Conservation (phyloP, 2,329 filamentous ascomycete genomes). For the Akanthomyces lecanii region DNA sequence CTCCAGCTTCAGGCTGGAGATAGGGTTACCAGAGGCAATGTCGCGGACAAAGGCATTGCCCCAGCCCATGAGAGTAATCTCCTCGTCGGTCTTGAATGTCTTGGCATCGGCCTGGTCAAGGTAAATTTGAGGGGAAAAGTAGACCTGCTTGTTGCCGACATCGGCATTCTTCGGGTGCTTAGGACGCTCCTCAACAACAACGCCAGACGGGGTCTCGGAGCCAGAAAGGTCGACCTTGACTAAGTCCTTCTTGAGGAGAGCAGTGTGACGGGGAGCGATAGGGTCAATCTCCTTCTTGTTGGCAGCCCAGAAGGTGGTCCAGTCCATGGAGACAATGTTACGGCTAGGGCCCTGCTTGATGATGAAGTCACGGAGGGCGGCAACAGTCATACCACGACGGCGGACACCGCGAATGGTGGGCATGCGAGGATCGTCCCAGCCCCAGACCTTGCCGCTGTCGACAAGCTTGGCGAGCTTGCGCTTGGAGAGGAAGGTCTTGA, state of each 20-base stretch:
- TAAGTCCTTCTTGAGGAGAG: conserved; percentile 64
- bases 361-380: conserved; percentile 78
- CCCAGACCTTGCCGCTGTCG: conserved; percentile 69
- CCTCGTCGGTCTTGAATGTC: conserved; percentile 76
- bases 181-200: conserved; percentile 69
- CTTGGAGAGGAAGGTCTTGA: conserved; percentile 78
- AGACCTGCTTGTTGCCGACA: conserved; percentile 80
- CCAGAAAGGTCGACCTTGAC: conserved; percentile 69
- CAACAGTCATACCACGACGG: conserved; percentile 72
- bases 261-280: conserved; percentile 68
- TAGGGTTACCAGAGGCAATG: conserved; percentile 46
- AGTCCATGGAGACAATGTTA: conserved; percentile 81
- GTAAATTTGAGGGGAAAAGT: conserved; percentile 69
- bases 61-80: conserved; percentile 96
- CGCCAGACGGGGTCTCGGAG: conserved; percentile 58
- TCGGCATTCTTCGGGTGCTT: conserved; percentile 87
- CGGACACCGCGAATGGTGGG: conserved; percentile 77
- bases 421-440: conserved; percentile 86
- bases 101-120: conserved; percentile 85
- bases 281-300: conserved; percentile 85
- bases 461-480: conserved; percentile 82
- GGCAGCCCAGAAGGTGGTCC: conserved; percentile 67
- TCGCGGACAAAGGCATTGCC: conserved; percentile 79
- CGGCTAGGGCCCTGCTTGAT: conserved; percentile 78
- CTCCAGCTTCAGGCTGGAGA: conserved; percentile 72